These are phyloP conservation scores for Zymoseptoria passerinii DNA, from an alignment of 2,329 filamentous ascomycete genomes.

Conservation along the genomic window DNA sequence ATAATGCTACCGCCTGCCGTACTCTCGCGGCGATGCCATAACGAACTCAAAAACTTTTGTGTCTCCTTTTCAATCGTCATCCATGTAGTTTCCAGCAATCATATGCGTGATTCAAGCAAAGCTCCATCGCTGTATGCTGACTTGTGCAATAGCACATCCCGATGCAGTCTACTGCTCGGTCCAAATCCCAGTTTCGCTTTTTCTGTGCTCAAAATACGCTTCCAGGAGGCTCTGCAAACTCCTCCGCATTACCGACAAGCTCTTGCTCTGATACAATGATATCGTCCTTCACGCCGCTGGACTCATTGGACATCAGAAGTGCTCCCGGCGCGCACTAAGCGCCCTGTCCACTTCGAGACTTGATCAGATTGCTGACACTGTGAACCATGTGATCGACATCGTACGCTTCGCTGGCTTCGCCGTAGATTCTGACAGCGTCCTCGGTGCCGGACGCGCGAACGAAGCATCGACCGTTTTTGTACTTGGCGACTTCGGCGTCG, in stretches of 20 bases:
- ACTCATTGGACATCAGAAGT: not conserved
- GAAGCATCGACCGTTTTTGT: slow-evolving; percentile 81
- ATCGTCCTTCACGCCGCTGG: not conserved
- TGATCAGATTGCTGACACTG: slow-evolving; percentile 51
- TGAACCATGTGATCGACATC: slow-evolving; percentile 87
- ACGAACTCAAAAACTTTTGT: not conserved
- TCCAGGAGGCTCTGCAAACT: not conserved
- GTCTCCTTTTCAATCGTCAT: not conserved
- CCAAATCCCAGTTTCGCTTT: not conserved
- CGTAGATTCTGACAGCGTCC: slow-evolving; percentile 92
- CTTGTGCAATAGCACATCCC: not conserved
- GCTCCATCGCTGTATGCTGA: not conserved
- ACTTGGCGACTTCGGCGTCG: slow-evolving; percentile 80
- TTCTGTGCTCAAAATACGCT: not conserved
- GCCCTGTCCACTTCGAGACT: slow-evolving; percentile 6
- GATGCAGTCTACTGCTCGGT: not conserved
- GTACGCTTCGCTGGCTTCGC: slow-evolving; percentile 79
- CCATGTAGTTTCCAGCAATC: not conserved
- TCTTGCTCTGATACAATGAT: not conserved
- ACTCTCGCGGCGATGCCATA: not conserved
- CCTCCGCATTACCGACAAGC: not conserved
- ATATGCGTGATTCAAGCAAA: not conserved
- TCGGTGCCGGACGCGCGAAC: slow-evolving; percentile 91
- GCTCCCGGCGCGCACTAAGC: slow-evolving; percentile 1
- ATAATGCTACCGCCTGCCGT: not conserved